Evolutionary conservation across 2,329 filamentous ascomycete genomes (phyloP).

Genomic region (Nemania diffusa): DNA sequence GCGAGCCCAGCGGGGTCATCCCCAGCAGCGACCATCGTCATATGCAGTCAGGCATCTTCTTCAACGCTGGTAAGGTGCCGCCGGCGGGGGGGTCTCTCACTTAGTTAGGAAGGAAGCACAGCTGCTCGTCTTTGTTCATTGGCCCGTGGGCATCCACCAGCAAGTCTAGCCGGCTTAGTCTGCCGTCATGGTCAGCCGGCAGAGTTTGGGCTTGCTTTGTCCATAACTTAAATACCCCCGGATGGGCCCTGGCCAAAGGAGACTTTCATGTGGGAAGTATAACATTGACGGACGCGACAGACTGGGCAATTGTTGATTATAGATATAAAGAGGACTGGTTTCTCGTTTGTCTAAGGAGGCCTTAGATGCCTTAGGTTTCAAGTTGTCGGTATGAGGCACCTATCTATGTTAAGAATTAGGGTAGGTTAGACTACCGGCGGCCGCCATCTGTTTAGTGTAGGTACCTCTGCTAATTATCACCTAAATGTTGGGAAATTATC

Average conservation of each 20-base stretch:
- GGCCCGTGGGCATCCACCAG: slow-evolving; percentile 4
- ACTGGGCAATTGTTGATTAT: background rate
- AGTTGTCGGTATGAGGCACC: background rate
- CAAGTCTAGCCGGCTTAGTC: background rate
- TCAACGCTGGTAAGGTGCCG: slow-evolving; percentile 11
- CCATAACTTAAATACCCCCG: background rate
- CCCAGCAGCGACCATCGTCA: slow-evolving; percentile 26
- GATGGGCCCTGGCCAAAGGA: background rate
- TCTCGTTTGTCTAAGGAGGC: background rate
- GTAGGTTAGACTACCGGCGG: background rate
- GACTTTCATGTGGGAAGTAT: background rate
- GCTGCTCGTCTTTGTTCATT: slow-evolving; percentile 10
- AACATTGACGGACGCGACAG: background rate
- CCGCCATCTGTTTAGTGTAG: background rate
- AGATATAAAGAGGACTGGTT: background rate
- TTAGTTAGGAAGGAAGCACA: slow-evolving; percentile 23
- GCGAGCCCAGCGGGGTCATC: slow-evolving; percentile 22
- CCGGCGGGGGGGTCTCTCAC: slow-evolving; percentile 5
- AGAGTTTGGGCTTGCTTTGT: slow-evolving; percentile 13
- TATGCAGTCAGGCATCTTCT: slow-evolving; percentile 4
- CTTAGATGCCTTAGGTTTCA: background rate
- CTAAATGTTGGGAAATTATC: background rate
- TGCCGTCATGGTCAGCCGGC: background rate
- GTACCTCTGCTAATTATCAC: background rate
- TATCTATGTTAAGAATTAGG: background rate